These are phyloP conservation scores for Furcasterigmium furcatum DNA, from an alignment of 2,329 filamentous ascomycete species.

Conservation along the genomic window DNA sequence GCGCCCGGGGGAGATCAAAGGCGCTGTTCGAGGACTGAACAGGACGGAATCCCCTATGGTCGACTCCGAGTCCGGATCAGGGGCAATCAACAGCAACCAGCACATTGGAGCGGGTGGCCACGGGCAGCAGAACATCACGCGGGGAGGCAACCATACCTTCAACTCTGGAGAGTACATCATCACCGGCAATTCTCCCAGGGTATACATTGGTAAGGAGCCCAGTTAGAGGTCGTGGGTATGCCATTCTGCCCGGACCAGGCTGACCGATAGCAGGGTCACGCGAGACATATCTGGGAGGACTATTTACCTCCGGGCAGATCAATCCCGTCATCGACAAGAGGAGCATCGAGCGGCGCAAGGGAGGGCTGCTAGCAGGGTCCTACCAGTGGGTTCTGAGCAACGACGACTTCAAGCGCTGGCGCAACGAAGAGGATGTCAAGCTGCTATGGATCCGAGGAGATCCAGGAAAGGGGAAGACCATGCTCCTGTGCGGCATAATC, in stretches of 20 bases:
- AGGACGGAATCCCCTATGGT: no score
- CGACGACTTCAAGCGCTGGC: conserved; percentile 20
- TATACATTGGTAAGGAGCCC: background rate
- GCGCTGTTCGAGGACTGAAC: no score
- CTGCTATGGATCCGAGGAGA: conserved; percentile 30
- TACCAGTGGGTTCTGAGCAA: conserved; percentile 29
- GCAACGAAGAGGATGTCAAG: conserved; percentile 11
- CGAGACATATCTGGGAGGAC: background rate
- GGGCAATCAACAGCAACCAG: no score
- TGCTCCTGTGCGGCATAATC: conserved; percentile 24
- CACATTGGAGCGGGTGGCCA: no score
- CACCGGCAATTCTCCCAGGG: background rate
- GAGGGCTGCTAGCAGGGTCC: conserved; percentile 19
- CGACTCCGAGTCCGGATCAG: no score
- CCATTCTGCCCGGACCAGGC: no score
- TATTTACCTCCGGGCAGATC: conserved; percentile 10
- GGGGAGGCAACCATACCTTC: background rate
- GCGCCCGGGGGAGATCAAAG: no score
- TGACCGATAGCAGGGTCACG: no score
- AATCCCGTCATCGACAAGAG: background rate
- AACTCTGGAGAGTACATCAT: background rate
- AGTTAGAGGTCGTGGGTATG: no score
- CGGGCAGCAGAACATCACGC: background rate
- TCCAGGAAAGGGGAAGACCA: conserved; percentile 32
- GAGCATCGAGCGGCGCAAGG: conserved; percentile 17